phyloP scores from a whole-genome alignment of 108 stramenopile genomes.

The Discostella pseudostelligera region DNA sequence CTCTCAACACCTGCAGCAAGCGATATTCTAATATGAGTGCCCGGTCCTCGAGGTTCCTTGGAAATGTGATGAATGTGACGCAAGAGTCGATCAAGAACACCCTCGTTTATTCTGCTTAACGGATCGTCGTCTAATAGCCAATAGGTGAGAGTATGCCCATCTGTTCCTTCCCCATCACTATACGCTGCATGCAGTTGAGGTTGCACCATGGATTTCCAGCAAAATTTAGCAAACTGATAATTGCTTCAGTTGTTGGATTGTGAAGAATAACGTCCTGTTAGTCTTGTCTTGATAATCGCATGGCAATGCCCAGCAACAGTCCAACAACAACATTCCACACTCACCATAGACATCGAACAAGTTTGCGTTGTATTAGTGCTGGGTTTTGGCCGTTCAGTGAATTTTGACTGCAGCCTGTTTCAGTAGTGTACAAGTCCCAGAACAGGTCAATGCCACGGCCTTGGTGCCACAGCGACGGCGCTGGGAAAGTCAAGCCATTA shows the following conservation, averaged over 20 bases:
- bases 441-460: constrained; percentile 29
- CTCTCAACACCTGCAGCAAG: constrained; percentile 22
- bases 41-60: constrained; percentile 5
- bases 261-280: too few relatives aligned
- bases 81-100: constrained; percentile 19
- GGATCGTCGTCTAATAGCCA: constrained; percentile 38
- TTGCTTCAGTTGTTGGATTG: background rate
- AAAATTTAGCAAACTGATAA: constrained; percentile 43
- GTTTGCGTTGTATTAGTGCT: constrained; percentile 10
- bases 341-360: constrained; percentile 24
- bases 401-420: constrained; percentile 21
- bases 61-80: constrained; percentile 20
- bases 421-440: constrained; percentile 24
- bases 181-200: constrained; percentile 19
- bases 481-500: constrained; percentile 24
- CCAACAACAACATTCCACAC: background rate
- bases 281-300: background rate
- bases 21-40: constrained; percentile 15
- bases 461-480: constrained; percentile 22
- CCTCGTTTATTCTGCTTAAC: background rate
- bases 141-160: constrained; percentile 6
- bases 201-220: constrained; percentile 40
- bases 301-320: background rate
- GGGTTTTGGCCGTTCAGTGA: constrained; percentile 21
- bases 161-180: background rate